These are phyloP conservation scores for Helichrysum umbraculigerum DNA, from an alignment of 129 eudicot genomes.

Conservation along the genomic window DNA sequence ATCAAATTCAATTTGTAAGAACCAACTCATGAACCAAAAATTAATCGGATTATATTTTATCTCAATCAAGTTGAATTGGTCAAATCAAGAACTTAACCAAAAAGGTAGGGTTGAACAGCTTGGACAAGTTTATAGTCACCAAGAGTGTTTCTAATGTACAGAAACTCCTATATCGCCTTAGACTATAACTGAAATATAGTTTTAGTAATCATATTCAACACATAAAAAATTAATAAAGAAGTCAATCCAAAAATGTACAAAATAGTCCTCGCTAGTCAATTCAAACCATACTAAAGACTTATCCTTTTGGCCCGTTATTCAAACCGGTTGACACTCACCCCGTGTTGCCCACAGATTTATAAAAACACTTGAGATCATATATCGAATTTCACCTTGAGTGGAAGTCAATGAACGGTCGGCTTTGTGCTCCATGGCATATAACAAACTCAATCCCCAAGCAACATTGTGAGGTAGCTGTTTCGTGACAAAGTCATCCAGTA, in stretches of 20 bases:
- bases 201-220: background rate
- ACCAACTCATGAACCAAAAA: background rate
- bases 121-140: background rate
- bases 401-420: constrained; percentile 93
- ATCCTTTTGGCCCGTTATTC: background rate
- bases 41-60: background rate
- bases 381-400: constrained; percentile 68
- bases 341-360: background rate
- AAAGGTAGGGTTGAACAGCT: background rate
- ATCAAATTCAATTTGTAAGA: background rate
- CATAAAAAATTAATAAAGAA: background rate
- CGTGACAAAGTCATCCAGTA: constrained; percentile 88
- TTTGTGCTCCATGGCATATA: constrained; percentile 93
- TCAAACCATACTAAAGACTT: background rate
- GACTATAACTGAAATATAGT: background rate
- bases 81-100: background rate
- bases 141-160: background rate
- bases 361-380: background rate
- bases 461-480: constrained; percentile 98
- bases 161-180: background rate
- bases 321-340: background rate
- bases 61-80: background rate
- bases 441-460: constrained; percentile 95
- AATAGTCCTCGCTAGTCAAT: background rate
- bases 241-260: background rate